Base-by-base conservation (phyloP, 2,329 filamentous ascomycete genomes). In the Ceratocystis colombiana region DNA sequence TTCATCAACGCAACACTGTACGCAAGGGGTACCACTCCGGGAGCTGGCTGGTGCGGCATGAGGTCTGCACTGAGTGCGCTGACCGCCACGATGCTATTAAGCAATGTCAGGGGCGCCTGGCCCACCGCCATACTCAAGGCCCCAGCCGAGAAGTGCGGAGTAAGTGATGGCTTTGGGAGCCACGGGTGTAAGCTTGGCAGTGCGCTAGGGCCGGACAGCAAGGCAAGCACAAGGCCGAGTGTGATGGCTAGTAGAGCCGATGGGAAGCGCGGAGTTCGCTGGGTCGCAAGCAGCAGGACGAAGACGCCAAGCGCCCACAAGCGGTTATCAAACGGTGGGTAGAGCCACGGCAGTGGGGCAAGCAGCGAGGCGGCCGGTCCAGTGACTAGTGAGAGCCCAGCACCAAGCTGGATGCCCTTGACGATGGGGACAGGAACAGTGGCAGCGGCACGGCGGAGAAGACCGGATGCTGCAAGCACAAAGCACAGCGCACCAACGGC, bases 351-450 rank as follows among this genome's bases (percentile, higher is more conserved):
- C 3, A 96, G 79, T 1, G 84, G 84, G 20, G 81, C 78, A 12
- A 94, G 79, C 67, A 95, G 80, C 61, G 79, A 82, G 0, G 80
- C 79, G 2, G 89, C 90, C 6, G 90, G 89, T 12, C 89, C 88
- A 67, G 96, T 81, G 65, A 91, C 83, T 17, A 97, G 81, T 17
- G 88, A 90, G 61, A 97, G 79, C 1, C 93, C 93, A 3, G 93
- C 93, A 46, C 93, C 93, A 61, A 96, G 84, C 76, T 97, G 94
- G 70, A 97, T 96, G 37, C 93, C 93, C 73, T 96, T 96, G 64
- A 97, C 87, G 0, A 97, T 88, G 0, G 92, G 89, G 15, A 92
- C 84, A 0, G 93, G 93, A 7, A 95, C 88, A 15, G 86, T 79
- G n/a, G 79, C 77, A 7, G 88, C 86, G 64, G 90, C 85, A 80